Evolutionary conservation across 169 alveolate genomes (phyloP).

Genomic region (Perkinsus olseni): DNA sequence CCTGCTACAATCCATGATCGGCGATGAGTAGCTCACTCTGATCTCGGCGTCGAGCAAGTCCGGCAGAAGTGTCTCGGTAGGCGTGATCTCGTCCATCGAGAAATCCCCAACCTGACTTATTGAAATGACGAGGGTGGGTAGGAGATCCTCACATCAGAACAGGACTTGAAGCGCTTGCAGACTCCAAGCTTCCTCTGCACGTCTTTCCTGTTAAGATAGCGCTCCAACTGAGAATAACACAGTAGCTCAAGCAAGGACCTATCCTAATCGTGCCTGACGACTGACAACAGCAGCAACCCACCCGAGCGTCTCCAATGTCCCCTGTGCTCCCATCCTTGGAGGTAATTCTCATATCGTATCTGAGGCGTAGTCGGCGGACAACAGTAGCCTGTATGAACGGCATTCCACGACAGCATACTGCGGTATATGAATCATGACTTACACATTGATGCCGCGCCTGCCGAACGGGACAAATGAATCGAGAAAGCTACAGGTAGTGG

Average conservation of each 20-base stretch:
- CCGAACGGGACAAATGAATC: no score
- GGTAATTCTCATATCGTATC: neutral
- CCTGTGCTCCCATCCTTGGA: neutral
- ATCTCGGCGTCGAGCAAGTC: conserved; percentile 36
- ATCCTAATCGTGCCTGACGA: no score
- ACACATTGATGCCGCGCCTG: no score
- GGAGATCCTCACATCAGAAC: neutral
- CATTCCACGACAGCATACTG: no score
- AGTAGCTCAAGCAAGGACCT: no score
- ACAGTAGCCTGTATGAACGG: no score
- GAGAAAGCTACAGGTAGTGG: no score
- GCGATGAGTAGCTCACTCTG: neutral
- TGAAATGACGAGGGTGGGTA: neutral
- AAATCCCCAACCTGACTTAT: neutral
- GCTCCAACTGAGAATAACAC: neutral
- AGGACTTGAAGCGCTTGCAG: neutral
- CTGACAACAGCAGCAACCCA: no score
- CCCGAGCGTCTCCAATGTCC: no score
- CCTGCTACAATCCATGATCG: neutral
- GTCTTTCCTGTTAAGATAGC: neutral
- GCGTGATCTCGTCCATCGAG: conserved; percentile 41
- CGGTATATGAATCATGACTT: no score
- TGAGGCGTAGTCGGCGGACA: neutral
- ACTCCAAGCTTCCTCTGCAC: neutral
- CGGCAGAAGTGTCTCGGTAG: conserved; percentile 36